Evolutionary conservation across 352 stramenopile genomes (phyloP).

Genomic region (Globisporangium canariense): DNA sequence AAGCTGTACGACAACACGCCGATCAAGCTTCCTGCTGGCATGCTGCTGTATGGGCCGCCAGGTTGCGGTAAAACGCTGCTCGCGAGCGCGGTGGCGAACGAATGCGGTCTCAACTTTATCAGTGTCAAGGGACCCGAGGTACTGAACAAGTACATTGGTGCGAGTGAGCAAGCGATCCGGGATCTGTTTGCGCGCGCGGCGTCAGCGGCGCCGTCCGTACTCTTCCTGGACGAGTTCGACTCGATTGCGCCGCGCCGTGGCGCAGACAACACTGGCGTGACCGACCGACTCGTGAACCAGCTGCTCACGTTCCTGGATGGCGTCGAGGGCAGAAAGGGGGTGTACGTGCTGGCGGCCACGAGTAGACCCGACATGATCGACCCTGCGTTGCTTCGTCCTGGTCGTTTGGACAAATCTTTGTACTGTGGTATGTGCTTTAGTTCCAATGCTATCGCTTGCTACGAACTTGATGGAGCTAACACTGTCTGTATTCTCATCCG

Average conservation of each 20-base stretch:
- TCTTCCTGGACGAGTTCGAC: slow-evolving; percentile 93
- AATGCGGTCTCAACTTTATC: slow-evolving; percentile 89
- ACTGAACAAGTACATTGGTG: slow-evolving; percentile 90
- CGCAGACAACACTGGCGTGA: slow-evolving; percentile 93
- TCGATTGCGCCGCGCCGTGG: slow-evolving; percentile 93
- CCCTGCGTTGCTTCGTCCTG: slow-evolving; percentile 91
- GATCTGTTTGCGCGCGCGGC: slow-evolving; percentile 82
- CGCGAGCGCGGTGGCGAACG: slow-evolving; percentile 82
- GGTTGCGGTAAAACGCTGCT: slow-evolving; percentile 90
- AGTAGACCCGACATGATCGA: slow-evolving; percentile 97
- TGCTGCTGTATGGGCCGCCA: slow-evolving; percentile 88
- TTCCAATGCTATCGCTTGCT: background rate
- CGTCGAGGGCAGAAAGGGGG: slow-evolving; percentile 87
- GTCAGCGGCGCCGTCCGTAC: slow-evolving; percentile 68
- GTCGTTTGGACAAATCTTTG: slow-evolving; percentile 93
- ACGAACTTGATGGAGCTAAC: background rate
- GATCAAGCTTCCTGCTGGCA: slow-evolving; percentile 79
- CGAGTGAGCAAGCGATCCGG: slow-evolving; percentile 86
- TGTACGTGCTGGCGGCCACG: slow-evolving; percentile 96
- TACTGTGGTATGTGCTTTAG: slow-evolving; percentile 62
- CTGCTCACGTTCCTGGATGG: slow-evolving; percentile 97
- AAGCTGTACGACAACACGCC: slow-evolving; percentile 82
- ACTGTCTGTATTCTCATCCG: too few relatives aligned
- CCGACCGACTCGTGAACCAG: slow-evolving; percentile 97
- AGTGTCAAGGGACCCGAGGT: slow-evolving; percentile 89